These are phyloP conservation scores for Leishmania martiniquensis DNA, from an alignment of 208 protist genomes.

Conservation along the genomic window DNA sequence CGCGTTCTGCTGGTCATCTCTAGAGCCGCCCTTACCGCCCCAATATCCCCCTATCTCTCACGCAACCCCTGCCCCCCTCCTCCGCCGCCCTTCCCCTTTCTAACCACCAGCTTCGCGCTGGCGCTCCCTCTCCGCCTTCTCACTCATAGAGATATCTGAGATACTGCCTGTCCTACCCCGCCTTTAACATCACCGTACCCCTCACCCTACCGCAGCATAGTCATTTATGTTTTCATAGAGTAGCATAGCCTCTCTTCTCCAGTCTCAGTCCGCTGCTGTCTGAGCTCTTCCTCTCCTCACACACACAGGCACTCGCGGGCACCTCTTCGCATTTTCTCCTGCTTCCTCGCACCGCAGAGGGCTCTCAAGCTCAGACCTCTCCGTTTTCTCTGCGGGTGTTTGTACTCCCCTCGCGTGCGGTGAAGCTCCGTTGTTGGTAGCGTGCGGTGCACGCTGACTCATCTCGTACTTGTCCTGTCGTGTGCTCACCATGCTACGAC, in stretches of 20 bases:
- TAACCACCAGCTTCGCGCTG: not conserved
- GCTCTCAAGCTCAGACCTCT: not conserved
- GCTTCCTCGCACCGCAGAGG: not conserved
- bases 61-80: not conserved
- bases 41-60: too few relatives aligned
- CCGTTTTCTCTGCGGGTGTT: not conserved
- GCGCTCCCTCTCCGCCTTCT: not conserved
- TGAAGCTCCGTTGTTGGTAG: not conserved
- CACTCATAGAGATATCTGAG: not conserved
- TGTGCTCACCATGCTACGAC: slow-evolving; percentile 9
- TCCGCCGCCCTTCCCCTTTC: not conserved
- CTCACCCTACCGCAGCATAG: not conserved
- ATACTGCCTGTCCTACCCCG: not conserved
- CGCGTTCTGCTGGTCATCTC: not conserved
- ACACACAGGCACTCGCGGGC: too few relatives aligned
- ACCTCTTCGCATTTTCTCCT: not conserved
- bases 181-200: too few relatives aligned
- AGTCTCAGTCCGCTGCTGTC: too few relatives aligned
- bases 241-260: too few relatives aligned
- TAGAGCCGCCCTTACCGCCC: not conserved
- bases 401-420: not conserved
- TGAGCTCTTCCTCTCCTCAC: too few relatives aligned
- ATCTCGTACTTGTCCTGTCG: not conserved
- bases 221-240: not conserved
- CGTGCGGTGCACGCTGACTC: not conserved